Evolutionary conservation across 2,329 filamentous ascomycete genomes (phyloP), one percentile per base, ranked within the genome.

Genomic region (Colletotrichum tabaci): DNA sequence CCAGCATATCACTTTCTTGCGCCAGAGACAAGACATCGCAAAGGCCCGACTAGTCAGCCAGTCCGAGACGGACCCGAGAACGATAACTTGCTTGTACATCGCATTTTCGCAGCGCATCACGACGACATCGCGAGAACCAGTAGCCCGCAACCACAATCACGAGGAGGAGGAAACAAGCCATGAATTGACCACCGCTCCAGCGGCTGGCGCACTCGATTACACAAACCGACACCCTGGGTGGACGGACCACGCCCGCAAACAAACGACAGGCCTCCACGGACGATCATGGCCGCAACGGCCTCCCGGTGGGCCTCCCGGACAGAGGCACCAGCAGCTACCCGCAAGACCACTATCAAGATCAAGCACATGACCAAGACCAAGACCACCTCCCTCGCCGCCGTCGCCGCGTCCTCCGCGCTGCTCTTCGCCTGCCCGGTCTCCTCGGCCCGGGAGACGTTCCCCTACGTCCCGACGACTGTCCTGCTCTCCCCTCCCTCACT

Each of bases 381-480:
- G 26, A 26, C 26, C 26, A 26, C 26, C 26, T 26, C 26, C 26
- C 26, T 30, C 30, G 30, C 30, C 30, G 30, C 30, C 7, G 30
- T 30, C 30, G 58, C 58, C 58, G 57, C 63, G 30, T n/a, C 35
- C 53, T 56, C n/a, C 3, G 67, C 67, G n/a, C 57, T 74, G 64
- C 52, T 74, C n/a, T 40, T 73, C 30, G 49, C 67, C 4, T 55
- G 67, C 16, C 26, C 64, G 23, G 72, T 52, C 23, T 74, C 78
- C 47, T 76, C 30, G 30, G 30, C 81, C 8, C 84, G 86, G 62
- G 84, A 86, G 76, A 80, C 80, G 60, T 87, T 94, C 63, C 94
- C 94, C 35, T 97, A 97, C 84, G 91, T 91, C 66, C 93, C 94
- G 3, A 94, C 94, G 0, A 90, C 89, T 40, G 87, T 97, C 63